Percentiles rank a stretch among this genome's conserved stretches.
Evolutionary conservation across 805 yeast species (phyloP).

Genomic region (Naumovozyma baii): DNA sequence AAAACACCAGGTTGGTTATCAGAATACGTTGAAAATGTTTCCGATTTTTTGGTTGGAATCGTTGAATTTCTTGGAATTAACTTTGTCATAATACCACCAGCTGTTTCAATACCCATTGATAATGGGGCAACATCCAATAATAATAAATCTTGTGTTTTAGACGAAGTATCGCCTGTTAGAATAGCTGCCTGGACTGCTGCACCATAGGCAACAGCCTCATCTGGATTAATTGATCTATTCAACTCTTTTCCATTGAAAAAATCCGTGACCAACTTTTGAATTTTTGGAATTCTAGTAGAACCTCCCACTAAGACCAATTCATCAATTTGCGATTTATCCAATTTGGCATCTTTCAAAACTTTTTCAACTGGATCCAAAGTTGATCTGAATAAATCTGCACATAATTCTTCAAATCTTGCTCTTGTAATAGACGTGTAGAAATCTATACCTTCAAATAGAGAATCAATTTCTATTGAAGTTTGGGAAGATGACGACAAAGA

Average conservation of each 20-base stretch:
- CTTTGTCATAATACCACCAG: conserved; percentile 98
- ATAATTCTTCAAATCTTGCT: conserved; percentile 93
- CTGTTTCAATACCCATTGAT: conserved; percentile 93
- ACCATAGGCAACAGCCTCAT: conserved; percentile 98
- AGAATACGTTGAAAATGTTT: conserved; percentile 89
- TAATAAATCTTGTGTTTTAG: conserved; percentile 89
- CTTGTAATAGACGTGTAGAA: conserved; percentile 92
- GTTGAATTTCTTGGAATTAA: conserved; percentile 93
- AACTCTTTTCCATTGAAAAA: conserved; percentile 96
- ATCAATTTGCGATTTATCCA: conserved; percentile 78
- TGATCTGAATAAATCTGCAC: conserved; percentile 86
- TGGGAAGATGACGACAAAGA: conserved; percentile 91
- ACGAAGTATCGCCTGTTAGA: conserved; percentile 87
- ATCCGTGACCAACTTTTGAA: conserved; percentile 88
- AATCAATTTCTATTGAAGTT: conserved; percentile 88
- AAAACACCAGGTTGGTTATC: conserved; percentile 97
- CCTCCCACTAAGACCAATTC: conserved; percentile 95
- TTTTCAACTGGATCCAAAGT: conserved; percentile 91
- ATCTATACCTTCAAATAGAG: conserved; percentile 87
- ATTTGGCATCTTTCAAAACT: conserved; percentile 79
- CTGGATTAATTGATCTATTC: conserved; percentile 91
- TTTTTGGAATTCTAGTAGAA: conserved; percentile 94
- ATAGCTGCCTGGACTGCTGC: conserved; percentile 97
- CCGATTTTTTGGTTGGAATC: conserved; percentile 93
- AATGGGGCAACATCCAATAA: conserved; percentile 94